A percentile compares a stretch with the other conserved stretches of the same genome.
These are phyloP conservation scores for Piromyces finnis DNA, from an alignment of 192 early-diverging fungal species.

Conservation along the genomic window DNA sequence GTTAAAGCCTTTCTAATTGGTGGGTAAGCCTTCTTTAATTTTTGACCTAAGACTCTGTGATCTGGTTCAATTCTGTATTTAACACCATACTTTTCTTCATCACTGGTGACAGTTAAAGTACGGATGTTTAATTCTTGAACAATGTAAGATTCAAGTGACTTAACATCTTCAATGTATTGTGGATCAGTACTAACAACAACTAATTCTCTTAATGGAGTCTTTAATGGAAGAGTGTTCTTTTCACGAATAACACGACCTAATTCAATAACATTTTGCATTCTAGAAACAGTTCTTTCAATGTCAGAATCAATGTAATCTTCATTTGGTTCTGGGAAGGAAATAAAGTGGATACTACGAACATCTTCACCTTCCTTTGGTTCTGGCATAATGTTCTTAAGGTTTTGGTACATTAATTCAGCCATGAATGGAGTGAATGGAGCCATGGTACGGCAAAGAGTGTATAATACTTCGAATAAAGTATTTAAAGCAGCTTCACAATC, in stretches of 20 bases:
- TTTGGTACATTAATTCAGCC: conserved; percentile 94
- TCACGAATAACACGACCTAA: conserved; percentile 81
- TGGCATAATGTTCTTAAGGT: conserved; percentile 59
- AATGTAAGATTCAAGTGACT: conserved; percentile 70
- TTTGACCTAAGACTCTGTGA: conserved; percentile 68
- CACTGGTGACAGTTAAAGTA: conserved; percentile 65
- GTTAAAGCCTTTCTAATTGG: conserved; percentile 75
- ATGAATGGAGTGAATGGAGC: conserved; percentile 95
- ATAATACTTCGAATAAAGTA: conserved; percentile 88
- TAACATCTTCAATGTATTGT: conserved; percentile 75
- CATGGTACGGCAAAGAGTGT: conserved; percentile 80
- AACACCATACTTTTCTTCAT: conserved; percentile 83
- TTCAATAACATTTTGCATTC: conserved; percentile 96
- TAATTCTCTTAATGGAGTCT: conserved; percentile 83
- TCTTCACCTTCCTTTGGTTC: conserved; percentile 32
- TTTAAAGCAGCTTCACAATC: conserved; percentile 76
- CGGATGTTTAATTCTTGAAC: conserved; percentile 85
- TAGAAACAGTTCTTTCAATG: conserved; percentile 82
- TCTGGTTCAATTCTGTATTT: conserved; percentile 86
- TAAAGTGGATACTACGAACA: conserved; percentile 80
- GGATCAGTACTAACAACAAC: conserved; percentile 76
- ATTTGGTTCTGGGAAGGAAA: conserved; percentile 81
- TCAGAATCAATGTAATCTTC: conserved; percentile 89
- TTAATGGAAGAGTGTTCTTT: conserved; percentile 76
- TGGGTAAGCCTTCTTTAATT: conserved; percentile 72